A percentile compares a stretch with the other conserved stretches of the same genome.
phyloP scores from a whole-genome alignment of 176 grass and related monocot genomes.

The Ananas comosus region DNA sequence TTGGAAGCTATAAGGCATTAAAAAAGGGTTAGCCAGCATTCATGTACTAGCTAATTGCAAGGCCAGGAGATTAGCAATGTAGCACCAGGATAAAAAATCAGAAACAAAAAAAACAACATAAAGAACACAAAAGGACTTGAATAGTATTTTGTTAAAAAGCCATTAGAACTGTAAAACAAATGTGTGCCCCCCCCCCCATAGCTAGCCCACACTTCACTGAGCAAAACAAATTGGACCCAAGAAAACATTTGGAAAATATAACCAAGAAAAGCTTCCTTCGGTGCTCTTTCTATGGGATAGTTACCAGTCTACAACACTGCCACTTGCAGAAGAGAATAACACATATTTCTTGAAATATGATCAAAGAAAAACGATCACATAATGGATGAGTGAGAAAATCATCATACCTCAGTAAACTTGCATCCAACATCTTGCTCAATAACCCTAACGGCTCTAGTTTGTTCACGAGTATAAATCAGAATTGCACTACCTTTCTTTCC shows the following conservation, averaged over 20 bases:
- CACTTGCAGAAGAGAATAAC: no score
- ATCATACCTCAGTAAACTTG: constrained; percentile 70
- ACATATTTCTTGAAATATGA: not conserved
- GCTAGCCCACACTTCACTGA: no score
- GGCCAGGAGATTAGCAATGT: not conserved
- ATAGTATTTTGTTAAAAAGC: no score
- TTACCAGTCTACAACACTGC: no score
- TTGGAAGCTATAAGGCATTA: constrained; percentile 52
- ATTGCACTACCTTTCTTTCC: constrained; percentile 89
- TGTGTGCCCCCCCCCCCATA: no score
- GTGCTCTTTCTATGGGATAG: no score
- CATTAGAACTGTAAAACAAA: no score
- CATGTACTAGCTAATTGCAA: not conserved
- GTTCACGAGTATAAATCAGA: constrained; percentile 66
- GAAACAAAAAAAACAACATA: not conserved
- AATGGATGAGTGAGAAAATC: constrained; percentile 3
- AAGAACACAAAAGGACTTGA: not conserved
- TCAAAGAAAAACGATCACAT: constrained; percentile 2
- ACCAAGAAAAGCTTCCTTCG: no score
- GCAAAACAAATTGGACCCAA: no score
- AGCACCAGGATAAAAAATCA: not conserved
- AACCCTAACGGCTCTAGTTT: constrained; percentile 56
- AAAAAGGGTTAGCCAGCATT: not conserved
- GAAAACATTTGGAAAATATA: no score
- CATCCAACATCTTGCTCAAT: constrained; percentile 89